Evolutionary conservation across 2,329 filamentous ascomycete genomes (phyloP).

Genomic region (Exophiala lecanii-corni): DNA sequence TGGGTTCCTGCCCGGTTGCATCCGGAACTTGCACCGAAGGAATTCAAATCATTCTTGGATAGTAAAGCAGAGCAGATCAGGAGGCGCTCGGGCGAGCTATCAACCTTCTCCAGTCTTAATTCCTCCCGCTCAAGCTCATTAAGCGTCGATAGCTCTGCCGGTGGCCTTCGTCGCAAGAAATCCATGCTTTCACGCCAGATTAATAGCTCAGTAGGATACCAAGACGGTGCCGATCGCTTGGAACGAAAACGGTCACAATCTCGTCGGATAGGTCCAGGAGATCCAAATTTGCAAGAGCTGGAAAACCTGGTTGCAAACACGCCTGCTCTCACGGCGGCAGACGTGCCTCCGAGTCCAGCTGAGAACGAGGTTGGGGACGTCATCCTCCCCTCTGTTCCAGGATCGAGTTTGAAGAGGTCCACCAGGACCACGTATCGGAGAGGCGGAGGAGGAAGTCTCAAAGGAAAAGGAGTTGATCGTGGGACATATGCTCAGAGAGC

Average conservation of each 20-base stretch:
- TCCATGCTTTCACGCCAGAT: constrained; percentile 94
- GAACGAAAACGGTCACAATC: constrained; percentile 66
- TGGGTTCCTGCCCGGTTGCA: constrained; percentile 96
- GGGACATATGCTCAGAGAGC: constrained; percentile 70
- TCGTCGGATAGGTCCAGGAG: constrained; percentile 47
- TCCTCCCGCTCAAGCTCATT: constrained; percentile 23
- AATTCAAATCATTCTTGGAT: constrained; percentile 95
- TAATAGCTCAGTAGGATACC: constrained; percentile 68
- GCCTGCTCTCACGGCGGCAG: constrained; percentile 50
- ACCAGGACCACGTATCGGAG: constrained; percentile 88
- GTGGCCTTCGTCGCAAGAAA: constrained; percentile 75
- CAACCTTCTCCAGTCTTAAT: constrained; percentile 48
- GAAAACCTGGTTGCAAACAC: constrained; percentile 78
- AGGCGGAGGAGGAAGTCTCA: constrained; percentile 79
- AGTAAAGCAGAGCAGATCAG: constrained; percentile 87
- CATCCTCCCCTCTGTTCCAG: constrained; percentile 71
- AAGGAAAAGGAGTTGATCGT: constrained; percentile 56
- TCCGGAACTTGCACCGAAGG: constrained; percentile 87
- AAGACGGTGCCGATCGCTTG: constrained; percentile 77
- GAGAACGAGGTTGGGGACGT: constrained; percentile 58
- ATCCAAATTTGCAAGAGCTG: constrained; percentile 64
- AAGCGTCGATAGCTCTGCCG: constrained; percentile 31
- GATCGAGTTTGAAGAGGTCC: constrained; percentile 77
- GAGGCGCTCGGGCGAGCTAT: constrained; percentile 70
- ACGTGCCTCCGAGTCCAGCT: constrained; percentile 38